These are phyloP conservation scores for Malus fusca DNA, from an alignment of 306 rosid species.

Conservation along the genomic window DNA sequence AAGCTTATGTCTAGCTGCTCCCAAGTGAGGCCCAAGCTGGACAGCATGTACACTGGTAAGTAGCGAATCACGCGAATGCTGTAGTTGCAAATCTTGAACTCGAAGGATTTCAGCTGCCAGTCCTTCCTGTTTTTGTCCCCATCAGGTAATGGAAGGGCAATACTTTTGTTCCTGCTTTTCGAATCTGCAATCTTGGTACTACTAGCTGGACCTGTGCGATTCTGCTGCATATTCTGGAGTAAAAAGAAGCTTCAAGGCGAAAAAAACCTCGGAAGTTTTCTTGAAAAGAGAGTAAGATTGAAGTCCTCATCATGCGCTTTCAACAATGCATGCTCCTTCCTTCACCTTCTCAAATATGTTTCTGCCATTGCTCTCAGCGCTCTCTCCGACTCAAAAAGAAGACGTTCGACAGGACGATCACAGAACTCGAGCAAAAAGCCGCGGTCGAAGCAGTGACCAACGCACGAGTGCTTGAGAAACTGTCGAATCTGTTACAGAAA, in stretches of 20 bases:
- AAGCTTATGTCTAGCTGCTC: constrained; percentile 68
- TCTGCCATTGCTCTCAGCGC: constrained; percentile 30
- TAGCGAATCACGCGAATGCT: constrained; percentile 8
- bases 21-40: constrained; percentile 49
- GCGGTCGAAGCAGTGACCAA: constrained; percentile 29
- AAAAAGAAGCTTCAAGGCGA: constrained; percentile 61
- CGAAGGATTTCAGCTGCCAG: background rate
- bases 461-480: constrained; percentile 34
- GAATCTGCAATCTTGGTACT: constrained; percentile 40
- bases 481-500: constrained; percentile 30
- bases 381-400: constrained; percentile 59
- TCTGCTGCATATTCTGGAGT: constrained; percentile 63
- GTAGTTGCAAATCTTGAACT: background rate
- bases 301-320: background rate
- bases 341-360: background rate
- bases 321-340: background rate
- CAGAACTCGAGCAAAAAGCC: constrained; percentile 44
- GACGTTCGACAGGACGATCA: constrained; percentile 43
- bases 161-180: constrained; percentile 50
- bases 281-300: constrained; percentile 53
- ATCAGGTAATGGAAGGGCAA: constrained; percentile 55
- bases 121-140: background rate
- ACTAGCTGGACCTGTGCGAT: constrained; percentile 47
- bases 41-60: constrained; percentile 60
- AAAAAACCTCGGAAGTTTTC: constrained; percentile 56